Evolutionary conservation across 2,329 filamentous ascomycete species (phyloP).

Genomic region (Phaeomoniella chlamydospora): DNA sequence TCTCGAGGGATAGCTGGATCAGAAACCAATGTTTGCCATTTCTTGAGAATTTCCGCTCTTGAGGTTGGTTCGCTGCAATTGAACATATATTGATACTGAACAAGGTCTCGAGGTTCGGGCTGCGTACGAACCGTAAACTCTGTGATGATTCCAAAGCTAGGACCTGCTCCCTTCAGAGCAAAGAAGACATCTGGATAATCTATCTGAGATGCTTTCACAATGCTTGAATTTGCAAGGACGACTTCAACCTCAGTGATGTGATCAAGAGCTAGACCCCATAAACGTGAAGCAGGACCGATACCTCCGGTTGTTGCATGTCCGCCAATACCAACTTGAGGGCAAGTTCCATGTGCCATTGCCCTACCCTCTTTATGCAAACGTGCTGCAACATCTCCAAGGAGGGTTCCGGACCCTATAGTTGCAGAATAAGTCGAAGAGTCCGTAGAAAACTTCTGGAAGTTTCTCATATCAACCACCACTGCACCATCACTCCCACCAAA

Average conservation of each 20-base stretch:
- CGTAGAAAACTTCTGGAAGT: constrained; percentile 18
- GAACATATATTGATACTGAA: too few species aligned
- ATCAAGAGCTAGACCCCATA: constrained; percentile 36
- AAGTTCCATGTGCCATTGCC: constrained; percentile 24
- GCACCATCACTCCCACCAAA: constrained; percentile 18
- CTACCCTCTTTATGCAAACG: constrained; percentile 16
- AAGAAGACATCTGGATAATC: constrained; percentile 19
- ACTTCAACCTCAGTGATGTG: constrained; percentile 33
- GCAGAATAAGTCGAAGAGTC: constrained; percentile 16
- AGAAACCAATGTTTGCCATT: too few species aligned
- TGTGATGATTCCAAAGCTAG: constrained; percentile 23
- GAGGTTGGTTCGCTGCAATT: too few species aligned
- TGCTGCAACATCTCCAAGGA: constrained; percentile 17
- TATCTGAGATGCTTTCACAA: constrained; percentile 15
- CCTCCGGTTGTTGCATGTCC: constrained; percentile 26
- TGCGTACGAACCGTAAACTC: constrained; percentile 23
- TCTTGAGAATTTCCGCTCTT: too few species aligned
- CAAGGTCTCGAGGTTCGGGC: constrained; percentile 13
- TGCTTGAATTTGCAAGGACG: constrained; percentile 25
- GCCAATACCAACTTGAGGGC: constrained; percentile 22
- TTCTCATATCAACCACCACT: constrained; percentile 17
- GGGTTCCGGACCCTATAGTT: constrained; percentile 19
- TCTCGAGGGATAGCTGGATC: too few species aligned
- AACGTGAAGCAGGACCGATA: constrained; percentile 25
- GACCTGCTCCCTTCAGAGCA: constrained; percentile 20